phyloP scores from a whole-genome alignment of 177 flowering plant genomes.

The Vitis hybrid region DNA sequence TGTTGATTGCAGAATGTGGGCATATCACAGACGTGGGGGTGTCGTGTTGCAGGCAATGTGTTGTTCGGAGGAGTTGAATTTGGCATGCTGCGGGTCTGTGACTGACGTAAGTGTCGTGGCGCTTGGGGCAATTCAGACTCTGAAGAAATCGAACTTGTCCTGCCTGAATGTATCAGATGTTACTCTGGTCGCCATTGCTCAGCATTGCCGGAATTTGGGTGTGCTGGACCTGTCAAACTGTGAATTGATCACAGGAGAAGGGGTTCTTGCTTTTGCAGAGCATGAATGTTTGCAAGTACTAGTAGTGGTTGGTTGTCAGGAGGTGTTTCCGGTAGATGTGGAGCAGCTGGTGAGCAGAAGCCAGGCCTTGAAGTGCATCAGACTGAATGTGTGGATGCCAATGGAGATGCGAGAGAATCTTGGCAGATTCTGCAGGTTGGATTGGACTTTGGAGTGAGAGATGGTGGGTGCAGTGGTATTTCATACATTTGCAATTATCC shows the following conservation, averaged over 20 bases:
- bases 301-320: conserved; percentile 3
- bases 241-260: conserved; percentile 14
- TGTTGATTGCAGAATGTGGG: conserved; percentile 15
- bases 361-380: conserved; percentile 7
- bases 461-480: too few relatives aligned
- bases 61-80: conserved; percentile 11
- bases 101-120: conserved; percentile 9
- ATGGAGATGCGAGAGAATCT: not conserved
- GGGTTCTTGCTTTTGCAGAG: conserved; percentile 7
- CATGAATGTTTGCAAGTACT: conserved; percentile 10
- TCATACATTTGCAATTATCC: too few relatives aligned
- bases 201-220: not conserved
- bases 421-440: conserved; percentile 4
- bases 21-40: conserved; percentile 12
- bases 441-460: conserved; percentile 9
- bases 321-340: conserved; percentile 9
- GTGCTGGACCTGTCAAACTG: conserved; percentile 13
- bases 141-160: conserved; percentile 6
- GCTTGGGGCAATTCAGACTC: conserved; percentile 5
- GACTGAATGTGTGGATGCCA: conserved; percentile 14
- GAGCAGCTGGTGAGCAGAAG: conserved; percentile 2
- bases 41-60: not conserved
- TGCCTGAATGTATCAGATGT: conserved; percentile 15
- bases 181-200: conserved; percentile 10
- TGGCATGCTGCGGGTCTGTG: conserved; percentile 16